phyloP scores from a whole-genome alignment of 805 yeast species.

The Zygotorulaspora chibaensis region DNA sequence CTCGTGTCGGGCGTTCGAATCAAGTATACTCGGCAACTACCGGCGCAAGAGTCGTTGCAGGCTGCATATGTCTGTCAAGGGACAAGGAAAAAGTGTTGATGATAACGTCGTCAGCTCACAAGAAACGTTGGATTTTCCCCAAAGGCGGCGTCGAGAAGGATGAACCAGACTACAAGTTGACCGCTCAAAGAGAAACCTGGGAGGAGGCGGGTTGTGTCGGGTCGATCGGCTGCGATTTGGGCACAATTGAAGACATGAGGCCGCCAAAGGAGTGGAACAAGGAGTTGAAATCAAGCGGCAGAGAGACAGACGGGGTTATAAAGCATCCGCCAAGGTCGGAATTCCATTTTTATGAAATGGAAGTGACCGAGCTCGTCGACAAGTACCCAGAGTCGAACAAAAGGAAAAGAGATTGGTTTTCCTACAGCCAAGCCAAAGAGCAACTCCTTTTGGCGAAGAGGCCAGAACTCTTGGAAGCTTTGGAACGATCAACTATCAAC shows the following conservation, averaged over 20 bases:
- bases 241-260: slow-evolving; percentile 59
- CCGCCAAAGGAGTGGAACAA: slow-evolving; percentile 45
- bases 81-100: slow-evolving; percentile 62
- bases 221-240: slow-evolving; percentile 49
- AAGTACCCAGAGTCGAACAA: slow-evolving; percentile 71
- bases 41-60: slow-evolving; percentile 90
- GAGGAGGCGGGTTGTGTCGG: slow-evolving; percentile 95
- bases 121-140: slow-evolving; percentile 80
- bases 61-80: slow-evolving; percentile 70
- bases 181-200: slow-evolving; percentile 92
- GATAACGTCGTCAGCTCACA: slow-evolving; percentile 69
- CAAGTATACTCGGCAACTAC: slow-evolving; percentile 55
- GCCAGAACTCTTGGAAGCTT: slow-evolving; percentile 62
- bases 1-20: slow-evolving; percentile 55
- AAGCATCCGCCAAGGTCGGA: slow-evolving; percentile 68
- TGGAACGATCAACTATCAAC: slow-evolving; percentile 50
- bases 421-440: slow-evolving; percentile 59
- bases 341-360: slow-evolving; percentile 82
- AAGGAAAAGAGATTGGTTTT: slow-evolving; percentile 73
- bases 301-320: slow-evolving; percentile 26
- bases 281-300: slow-evolving; percentile 17
- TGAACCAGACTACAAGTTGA: slow-evolving; percentile 45
- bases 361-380: slow-evolving; percentile 48
- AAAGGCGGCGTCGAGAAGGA: slow-evolving; percentile 94
- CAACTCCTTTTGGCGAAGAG: slow-evolving; percentile 55